phyloP scores from a whole-genome alignment of 2,329 filamentous ascomycete genomes.

The Penicillium sp. region DNA sequence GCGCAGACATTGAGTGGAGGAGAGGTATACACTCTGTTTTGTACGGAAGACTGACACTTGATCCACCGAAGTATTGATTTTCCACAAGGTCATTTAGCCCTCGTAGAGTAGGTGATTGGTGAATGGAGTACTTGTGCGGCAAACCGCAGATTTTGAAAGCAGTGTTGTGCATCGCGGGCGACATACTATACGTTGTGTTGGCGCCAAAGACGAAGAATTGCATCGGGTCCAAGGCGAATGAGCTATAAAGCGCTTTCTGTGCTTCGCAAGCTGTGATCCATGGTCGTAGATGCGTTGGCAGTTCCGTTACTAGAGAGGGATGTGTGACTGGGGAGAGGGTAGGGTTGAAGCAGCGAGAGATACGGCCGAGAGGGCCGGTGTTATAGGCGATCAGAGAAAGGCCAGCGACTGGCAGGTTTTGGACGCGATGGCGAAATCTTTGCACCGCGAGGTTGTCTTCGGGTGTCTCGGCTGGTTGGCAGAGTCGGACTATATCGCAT shows the following conservation, averaged over 20 bases:
- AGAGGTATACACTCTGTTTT: conserved; percentile 68
- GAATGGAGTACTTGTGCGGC: conserved; percentile 64
- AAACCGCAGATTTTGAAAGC: conserved; percentile 66
- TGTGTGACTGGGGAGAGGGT: conserved; percentile 61
- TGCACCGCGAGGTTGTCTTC: conserved; percentile 63
- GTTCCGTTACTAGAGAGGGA: conserved; percentile 44
- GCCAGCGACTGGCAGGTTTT: conserved; percentile 41
- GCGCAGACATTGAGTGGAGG: conserved; percentile 65
- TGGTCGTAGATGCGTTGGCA: conserved; percentile 45
- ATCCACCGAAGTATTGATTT: conserved; percentile 67
- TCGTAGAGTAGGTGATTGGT: conserved; percentile 61
- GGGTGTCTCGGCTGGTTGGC: conserved; percentile 55
- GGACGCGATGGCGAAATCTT: conserved; percentile 52
- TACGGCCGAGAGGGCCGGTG: conserved; percentile 59
- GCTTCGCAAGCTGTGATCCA: conserved; percentile 61
- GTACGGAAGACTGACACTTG: conserved; percentile 69
- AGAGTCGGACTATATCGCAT: conserved; percentile 62
- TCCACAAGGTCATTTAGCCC: conserved; percentile 63
- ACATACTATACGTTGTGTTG: conserved; percentile 68
- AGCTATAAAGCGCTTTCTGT: conserved; percentile 63
- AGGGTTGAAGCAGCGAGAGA: conserved; percentile 65
- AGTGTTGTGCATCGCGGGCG: conserved; percentile 73
- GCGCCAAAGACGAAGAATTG: conserved; percentile 73
- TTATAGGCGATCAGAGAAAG: conserved; percentile 64
- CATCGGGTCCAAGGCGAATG: conserved; percentile 66